These are phyloP conservation scores for Colletotrichum higginsianum DNA, from an alignment of 2,329 filamentous ascomycete species.

Conservation along the genomic window DNA sequence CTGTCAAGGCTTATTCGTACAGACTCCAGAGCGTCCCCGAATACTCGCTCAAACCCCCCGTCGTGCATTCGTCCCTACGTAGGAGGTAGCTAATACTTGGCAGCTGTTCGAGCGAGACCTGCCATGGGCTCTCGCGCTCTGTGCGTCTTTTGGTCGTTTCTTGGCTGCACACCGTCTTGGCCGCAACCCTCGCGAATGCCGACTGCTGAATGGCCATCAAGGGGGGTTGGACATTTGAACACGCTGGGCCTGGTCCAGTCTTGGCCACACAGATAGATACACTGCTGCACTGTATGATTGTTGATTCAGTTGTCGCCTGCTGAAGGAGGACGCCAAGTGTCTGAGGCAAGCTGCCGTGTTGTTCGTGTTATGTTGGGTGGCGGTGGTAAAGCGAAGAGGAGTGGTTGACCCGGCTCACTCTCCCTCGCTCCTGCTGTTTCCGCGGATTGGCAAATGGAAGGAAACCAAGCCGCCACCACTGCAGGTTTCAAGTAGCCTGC, in stretches of 20 bases:
- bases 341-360: neutral
- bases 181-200: conserved; percentile 31
- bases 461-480: conserved; percentile 26
- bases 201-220: conserved; percentile 23
- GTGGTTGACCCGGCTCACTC: too few species aligned
- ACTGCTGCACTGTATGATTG: conserved; percentile 2
- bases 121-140: neutral
- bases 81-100: conserved; percentile 1
- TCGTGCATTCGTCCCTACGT: neutral
- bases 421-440: conserved; percentile 4
- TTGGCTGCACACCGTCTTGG: conserved; percentile 40
- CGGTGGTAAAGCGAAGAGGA: neutral
- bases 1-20: conserved; percentile 13
- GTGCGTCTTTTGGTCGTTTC: conserved; percentile 26
- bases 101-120: neutral
- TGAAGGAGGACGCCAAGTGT: conserved; percentile 12
- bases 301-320: neutral
- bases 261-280: conserved; percentile 18
- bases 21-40: neutral
- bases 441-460: neutral
- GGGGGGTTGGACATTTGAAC: neutral
- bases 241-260: conserved; percentile 21
- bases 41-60: conserved; percentile 5
- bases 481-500: too few species aligned
- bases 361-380: neutral